Conservation (phyloP, 371 early-diverging fungal genomes). For the Mucor velutinosus region DNA sequence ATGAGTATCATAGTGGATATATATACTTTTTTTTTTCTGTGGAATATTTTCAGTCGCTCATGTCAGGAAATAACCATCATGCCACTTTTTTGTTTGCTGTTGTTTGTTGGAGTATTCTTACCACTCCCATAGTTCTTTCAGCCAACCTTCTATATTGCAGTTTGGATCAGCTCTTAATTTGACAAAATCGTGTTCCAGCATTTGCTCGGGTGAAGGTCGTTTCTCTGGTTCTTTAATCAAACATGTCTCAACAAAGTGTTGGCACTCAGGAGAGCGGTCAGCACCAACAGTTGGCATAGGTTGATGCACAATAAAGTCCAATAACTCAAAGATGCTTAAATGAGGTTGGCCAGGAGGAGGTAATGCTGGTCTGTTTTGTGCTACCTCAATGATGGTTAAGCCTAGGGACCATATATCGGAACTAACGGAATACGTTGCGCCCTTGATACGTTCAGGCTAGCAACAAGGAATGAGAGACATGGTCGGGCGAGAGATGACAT, state of each 20-base stretch:
- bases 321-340: constrained; percentile 84
- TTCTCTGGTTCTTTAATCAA: constrained; percentile 75
- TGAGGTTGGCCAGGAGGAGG: constrained; percentile 66
- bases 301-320: constrained; percentile 87
- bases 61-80: neutral
- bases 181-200: constrained; percentile 68
- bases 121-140: constrained; percentile 61
- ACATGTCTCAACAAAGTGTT: constrained; percentile 76
- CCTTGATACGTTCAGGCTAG: constrained; percentile 95
- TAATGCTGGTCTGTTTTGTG: constrained; percentile 87
- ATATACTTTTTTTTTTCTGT: neutral
- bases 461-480: constrained; percentile 3
- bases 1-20: neutral
- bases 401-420: constrained; percentile 96
- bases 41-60: neutral
- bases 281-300: constrained; percentile 78
- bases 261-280: constrained; percentile 62
- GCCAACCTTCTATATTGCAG: constrained; percentile 47
- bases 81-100: neutral
- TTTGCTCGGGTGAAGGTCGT: constrained; percentile 76
- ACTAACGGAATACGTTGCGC: constrained; percentile 83
- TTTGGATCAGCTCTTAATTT: constrained; percentile 40
- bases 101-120: neutral
- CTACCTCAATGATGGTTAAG: constrained; percentile 91
- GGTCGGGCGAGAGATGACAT: neutral